A percentile compares a stretch with the other conserved stretches of the same genome.
phyloP scores from a whole-genome alignment of 345 rosid species.

The Citrus mangshanensis region DNA sequence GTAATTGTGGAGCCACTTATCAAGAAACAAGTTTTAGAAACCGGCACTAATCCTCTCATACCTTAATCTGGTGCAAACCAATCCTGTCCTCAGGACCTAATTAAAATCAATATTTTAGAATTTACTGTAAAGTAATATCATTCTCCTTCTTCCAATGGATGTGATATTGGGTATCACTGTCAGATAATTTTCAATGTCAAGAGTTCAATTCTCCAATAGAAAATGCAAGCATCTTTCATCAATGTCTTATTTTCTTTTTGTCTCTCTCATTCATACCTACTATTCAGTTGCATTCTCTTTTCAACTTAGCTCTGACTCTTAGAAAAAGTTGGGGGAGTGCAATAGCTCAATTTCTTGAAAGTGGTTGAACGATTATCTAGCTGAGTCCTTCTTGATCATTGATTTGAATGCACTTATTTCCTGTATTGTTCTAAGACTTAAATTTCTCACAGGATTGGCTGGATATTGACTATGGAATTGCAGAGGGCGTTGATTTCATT shows the following conservation, averaged over 20 bases:
- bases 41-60: neutral
- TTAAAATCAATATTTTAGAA: neutral
- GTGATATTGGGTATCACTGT: neutral
- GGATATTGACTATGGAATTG: slow-evolving; percentile 62
- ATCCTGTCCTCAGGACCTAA: neutral
- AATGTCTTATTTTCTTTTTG: neutral
- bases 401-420: neutral
- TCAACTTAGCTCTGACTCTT: neutral
- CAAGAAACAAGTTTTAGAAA: neutral
- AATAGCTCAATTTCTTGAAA: neutral
- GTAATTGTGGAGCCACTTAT: neutral
- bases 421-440: neutral
- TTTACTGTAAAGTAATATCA: neutral
- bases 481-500: slow-evolving; percentile 61
- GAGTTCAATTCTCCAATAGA: neutral
- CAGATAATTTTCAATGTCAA: neutral
- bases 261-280: neutral
- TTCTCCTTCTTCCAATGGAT: neutral
- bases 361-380: neutral
- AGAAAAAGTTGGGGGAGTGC: neutral
- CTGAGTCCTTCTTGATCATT: neutral
- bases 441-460: slow-evolving; percentile 48
- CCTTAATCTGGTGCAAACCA: neutral
- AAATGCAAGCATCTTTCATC: neutral
- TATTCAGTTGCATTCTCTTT: neutral